Evolutionary conservation across 495 filamentous ascomycete genomes (phyloP), one percentile per base, ranked within the genome.

Genomic region (Clavariopsis aquatica): DNA sequence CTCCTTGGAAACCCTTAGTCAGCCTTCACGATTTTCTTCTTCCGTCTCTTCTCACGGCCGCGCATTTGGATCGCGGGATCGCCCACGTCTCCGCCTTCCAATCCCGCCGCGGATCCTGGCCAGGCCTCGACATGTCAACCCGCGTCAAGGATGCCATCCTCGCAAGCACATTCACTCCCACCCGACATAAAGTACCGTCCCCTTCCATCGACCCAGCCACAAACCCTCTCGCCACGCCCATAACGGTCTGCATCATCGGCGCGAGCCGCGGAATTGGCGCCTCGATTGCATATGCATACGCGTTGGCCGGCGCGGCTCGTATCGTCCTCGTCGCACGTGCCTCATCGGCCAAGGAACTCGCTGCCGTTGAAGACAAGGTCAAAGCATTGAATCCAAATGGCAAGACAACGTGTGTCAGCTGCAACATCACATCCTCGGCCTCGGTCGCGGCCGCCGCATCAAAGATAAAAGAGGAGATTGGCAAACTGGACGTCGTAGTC

Each of bases 221-320:
- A 7, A 57, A 64, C 34, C 57, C 29, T 41, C 60, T 74, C 8
- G 52, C 70, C 13, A 24, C 27, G 10, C 61, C 68, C 1, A 66
- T 69, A 62, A 57, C 36, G 2, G 69, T 69, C 61, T 69, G 64
- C 51, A 65, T 73, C 26, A 52, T 71, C 38, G 71, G 71, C 1
- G 71, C 69, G 1, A 59, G 52, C 10, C 43, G 51, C 19, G 72
- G 72, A 9, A 74, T 74, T 9, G 70, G 72, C 6, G 70, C 67
- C 19, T 55, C 49, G 7, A 69, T 72, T 5, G 72, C 70, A 0
- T 52, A 62, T 38, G 62, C 64, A 22, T 74, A 74, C 51, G 68
- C 70, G 12, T 57, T 67, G 28, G 71, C 71, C 34, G 70, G 72
- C 20, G 72, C 60, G 10, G 36, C 27, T 1, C 61, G 49, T 5